phyloP scores from a whole-genome alignment of 169 alveolate genomes.

The Blepharisma undulans region DNA sequence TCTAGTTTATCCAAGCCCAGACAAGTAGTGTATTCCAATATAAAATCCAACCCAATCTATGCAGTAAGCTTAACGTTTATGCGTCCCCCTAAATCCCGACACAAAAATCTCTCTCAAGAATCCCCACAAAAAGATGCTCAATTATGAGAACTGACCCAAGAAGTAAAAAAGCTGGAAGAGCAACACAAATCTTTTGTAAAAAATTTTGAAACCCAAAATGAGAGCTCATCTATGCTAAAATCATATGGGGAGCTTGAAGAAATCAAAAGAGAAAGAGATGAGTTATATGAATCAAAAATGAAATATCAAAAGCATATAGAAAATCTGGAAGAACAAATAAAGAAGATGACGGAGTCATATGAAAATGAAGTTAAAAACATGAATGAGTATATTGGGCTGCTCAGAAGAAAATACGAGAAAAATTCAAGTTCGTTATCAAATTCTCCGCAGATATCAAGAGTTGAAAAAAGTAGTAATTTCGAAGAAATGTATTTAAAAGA shows the following conservation, averaged over 20 bases:
- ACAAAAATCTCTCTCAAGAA: not conserved
- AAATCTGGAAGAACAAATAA: not conserved
- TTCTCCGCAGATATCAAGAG: not conserved
- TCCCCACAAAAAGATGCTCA: not conserved
- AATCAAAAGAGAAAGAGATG: not conserved
- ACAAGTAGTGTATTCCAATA: not conserved
- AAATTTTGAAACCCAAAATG: not conserved
- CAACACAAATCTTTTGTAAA: not conserved
- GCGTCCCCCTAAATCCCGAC: not conserved
- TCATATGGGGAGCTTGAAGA: not conserved
- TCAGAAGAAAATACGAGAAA: not conserved
- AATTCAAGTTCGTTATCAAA: not conserved
- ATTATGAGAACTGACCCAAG: not conserved
- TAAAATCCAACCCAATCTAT: not conserved
- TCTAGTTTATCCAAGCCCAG: not conserved
- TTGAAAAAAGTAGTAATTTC: not conserved
- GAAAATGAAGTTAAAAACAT: not conserved
- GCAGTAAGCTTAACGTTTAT: not conserved
- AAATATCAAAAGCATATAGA: not conserved
- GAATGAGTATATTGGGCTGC: not conserved
- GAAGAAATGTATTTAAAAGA: not conserved
- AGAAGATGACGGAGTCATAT: not conserved
- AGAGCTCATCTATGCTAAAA: not conserved
- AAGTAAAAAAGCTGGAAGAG: not conserved
- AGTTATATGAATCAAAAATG: not conserved